phyloP scores from a whole-genome alignment of 768 basidiomycete genomes.

The Imleria badia region DNA sequence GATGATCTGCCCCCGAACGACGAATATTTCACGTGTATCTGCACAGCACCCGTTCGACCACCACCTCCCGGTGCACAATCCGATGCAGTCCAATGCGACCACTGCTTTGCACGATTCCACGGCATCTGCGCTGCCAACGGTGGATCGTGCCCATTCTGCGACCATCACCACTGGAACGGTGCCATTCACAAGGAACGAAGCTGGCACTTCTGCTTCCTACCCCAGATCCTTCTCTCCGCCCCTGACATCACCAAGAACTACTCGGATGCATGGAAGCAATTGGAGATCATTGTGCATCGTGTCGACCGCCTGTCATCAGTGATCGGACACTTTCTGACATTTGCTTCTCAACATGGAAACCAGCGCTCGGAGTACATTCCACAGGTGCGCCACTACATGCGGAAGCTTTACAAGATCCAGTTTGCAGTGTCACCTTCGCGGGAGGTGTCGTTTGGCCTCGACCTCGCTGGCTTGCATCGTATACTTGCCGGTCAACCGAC shows the following conservation, averaged over 20 bases:
- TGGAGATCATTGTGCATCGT: slow-evolving; percentile 77
- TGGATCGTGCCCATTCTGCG: slow-evolving; percentile 91
- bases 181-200: slow-evolving; percentile 77
- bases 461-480: slow-evolving; percentile 80
- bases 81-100: slow-evolving; percentile 88
- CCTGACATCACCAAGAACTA: slow-evolving; percentile 78
- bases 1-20: slow-evolving; percentile 79
- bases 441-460: slow-evolving; percentile 79
- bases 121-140: slow-evolving; percentile 82
- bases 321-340: slow-evolving; percentile 80
- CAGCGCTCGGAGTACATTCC: slow-evolving; percentile 76
- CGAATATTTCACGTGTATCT: slow-evolving; percentile 86
- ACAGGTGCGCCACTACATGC: slow-evolving; percentile 88
- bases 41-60: slow-evolving; percentile 70
- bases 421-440: slow-evolving; percentile 83
- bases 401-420: slow-evolving; percentile 85
- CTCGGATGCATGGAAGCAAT: slow-evolving; percentile 75
- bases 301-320: slow-evolving; percentile 71
- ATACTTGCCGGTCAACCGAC: slow-evolving; percentile 69
- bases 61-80: slow-evolving; percentile 73
- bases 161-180: slow-evolving; percentile 90
- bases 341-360: slow-evolving; percentile 64
- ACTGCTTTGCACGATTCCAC: slow-evolving; percentile 85
- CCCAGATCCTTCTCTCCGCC: slow-evolving; percentile 66
- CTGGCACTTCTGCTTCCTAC: slow-evolving; percentile 82